phyloP scores from a whole-genome alignment of 306 rosid species.

The Citrullus colocynthis region DNA sequence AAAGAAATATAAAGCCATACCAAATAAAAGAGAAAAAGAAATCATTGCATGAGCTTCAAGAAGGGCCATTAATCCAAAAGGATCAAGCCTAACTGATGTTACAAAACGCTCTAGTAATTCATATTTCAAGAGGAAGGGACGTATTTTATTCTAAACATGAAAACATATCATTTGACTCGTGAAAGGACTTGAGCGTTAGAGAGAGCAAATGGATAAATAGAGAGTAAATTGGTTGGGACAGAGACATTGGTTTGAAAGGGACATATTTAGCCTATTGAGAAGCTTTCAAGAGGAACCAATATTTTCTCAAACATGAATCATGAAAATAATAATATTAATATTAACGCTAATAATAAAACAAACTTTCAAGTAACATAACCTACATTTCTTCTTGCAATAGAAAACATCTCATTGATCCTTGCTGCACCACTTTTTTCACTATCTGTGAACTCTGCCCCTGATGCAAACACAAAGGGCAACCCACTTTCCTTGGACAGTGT shows the following conservation, averaged over 20 bases:
- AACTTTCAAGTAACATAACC: slow-evolving; percentile 12
- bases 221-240: not conserved
- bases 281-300: not conserved
- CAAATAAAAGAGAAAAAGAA: no score
- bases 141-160: not conserved
- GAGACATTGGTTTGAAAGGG: not conserved
- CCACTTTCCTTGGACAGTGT: slow-evolving; percentile 88
- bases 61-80: not conserved
- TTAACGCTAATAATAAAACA: not conserved
- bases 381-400: slow-evolving; percentile 87
- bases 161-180: not conserved
- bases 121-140: not conserved
- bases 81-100: not conserved
- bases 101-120: not conserved
- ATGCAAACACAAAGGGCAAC: slow-evolving; percentile 90
- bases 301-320: not conserved
- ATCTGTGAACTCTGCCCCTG: slow-evolving; percentile 98
- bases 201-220: not conserved
- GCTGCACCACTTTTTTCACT: slow-evolving; percentile 95
- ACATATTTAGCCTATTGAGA: not conserved
- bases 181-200: not conserved
- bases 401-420: slow-evolving; percentile 81
- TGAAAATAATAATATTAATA: not conserved
- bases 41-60: not conserved
- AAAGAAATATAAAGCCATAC: not conserved